Percentiles rank a stretch among this genome's conserved stretches.
These are phyloP conservation scores for Tubosaeta brunneosetosa DNA, from an alignment of 768 basidiomycete genomes.

Conservation along the genomic window DNA sequence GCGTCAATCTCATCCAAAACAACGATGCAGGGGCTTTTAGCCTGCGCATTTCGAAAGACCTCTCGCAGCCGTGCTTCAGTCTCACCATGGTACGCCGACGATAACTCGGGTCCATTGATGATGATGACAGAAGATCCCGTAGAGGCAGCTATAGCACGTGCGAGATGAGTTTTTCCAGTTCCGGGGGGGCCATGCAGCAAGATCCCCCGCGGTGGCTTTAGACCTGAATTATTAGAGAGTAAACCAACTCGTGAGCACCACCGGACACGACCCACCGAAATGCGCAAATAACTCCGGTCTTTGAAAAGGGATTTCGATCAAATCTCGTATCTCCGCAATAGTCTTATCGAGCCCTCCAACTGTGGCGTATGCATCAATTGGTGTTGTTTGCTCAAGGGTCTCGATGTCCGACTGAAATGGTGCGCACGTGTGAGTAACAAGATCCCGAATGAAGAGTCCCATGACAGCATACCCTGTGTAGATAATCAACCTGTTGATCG, in stretches of 20 bases:
- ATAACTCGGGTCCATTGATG: conserved; percentile 93
- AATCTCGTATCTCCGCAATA: conserved; percentile 78
- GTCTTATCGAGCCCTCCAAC: conserved; percentile 89
- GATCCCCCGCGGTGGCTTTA: conserved; percentile 96
- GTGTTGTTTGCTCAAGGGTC: conserved; percentile 38
- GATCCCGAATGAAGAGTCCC: conserved; percentile 3
- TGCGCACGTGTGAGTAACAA: conserved; percentile 12
- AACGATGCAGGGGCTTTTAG: conserved; percentile 84
- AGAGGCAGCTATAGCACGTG: conserved; percentile 87
- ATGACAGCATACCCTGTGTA: conserved; percentile 31
- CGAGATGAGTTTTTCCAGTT: conserved; percentile 96
- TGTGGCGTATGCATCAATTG: conserved; percentile 62
- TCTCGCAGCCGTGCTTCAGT: conserved; percentile 88
- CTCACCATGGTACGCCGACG: conserved; percentile 95
- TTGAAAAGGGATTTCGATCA: conserved; percentile 81
- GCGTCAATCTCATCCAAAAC: conserved; percentile 97
- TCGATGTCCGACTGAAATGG: conserved; percentile 42
- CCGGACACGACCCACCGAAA: conserved; percentile 48
- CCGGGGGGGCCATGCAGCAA: conserved; percentile 94
- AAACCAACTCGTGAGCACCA: conserved; percentile 15
- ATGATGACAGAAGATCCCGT: conserved; percentile 84
- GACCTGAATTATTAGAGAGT: conserved; percentile 39
- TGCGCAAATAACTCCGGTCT: conserved; percentile 77
- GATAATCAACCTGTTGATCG: conserved; percentile 22
- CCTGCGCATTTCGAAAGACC: conserved; percentile 81